Base-by-base conservation (phyloP, 257 asterid species). In the Craterostigma plantagineum region DNA sequence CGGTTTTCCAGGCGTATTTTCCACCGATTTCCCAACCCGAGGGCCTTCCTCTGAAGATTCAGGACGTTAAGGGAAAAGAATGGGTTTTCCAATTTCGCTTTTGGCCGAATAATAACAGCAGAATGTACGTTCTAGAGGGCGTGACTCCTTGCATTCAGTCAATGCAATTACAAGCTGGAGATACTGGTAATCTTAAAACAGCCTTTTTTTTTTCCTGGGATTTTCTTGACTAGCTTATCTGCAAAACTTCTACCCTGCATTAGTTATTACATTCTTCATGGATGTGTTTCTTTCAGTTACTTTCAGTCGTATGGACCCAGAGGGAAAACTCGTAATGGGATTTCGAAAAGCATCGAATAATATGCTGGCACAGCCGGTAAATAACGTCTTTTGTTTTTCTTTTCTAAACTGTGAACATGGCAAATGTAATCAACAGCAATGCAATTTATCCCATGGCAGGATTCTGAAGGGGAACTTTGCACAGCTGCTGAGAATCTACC, bases 231-330 rank as follows among this genome's bases (percentile, higher is more conserved):
- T 12, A 1, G 3, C 14, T 33, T 33, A 42, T 18, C 7, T 18
- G 40, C 40, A 12, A 36, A 9, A 9, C 40, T 2, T 36, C 11
- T 3, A n/a, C 8, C 3, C 3, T 36, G 3, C 40, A 36, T 8
- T 9, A 9, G 11, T 36, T 36, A 3, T 36, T 36, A 36, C 11
- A 36, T 36, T 12, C 8, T 36, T 36, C 14, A 1, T 9, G 40
- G 14, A 4, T 36, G 40, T 12, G 11, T 12, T 12, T 36, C 40
- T 36, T 36, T 12, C 93, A 87, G 98, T 87, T 46, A 87, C 90
- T 23, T 87, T 87, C 68, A 87, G 98, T 52, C 97, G 93, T 47
- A 87, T 87, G 90, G 95, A 87, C 60, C 98, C 98, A 8, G 95
- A 67, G 61, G 93, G 93, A 52, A 87, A 79, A 64, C 92, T 87